Base-by-base conservation (phyloP, 129 eudicot species). In the Flaveria linearis region DNA sequence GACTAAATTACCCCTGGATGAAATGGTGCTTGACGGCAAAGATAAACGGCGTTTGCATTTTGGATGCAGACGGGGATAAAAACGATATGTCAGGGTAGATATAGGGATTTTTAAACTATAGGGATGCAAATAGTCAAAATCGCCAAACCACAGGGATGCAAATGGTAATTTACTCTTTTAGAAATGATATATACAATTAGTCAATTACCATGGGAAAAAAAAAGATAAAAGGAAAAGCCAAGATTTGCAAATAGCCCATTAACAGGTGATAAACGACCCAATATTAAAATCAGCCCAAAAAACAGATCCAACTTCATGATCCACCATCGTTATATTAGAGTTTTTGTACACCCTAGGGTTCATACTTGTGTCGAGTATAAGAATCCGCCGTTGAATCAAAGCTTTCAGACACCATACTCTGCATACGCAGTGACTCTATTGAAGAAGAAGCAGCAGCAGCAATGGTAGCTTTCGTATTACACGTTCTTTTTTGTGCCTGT, bases 351-450 rank as follows among this genome's bases (percentile, higher is more conserved):
- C 20, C 52, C 57, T 68, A 68, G 73, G 73, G 43, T 67, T 67
- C 13, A 45, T 9, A 45, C 50, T 45, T 45, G 10, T 1, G 13
- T 11, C 50, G 1, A 30, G 30, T 28, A 58, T 58, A 58, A 20
- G 12, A 58, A 9, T 23, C 13, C 70, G 25, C 46, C 33, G 46
- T 45, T 2, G 7, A 60, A 63, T 65, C 47, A 65, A 65, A 65
- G 23, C 23, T 30, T 68, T 68, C 72, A 41, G 72, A 67, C 53
- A 14, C 72, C 72, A 67, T 14, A 67, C 18, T 53, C 30, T 39
- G 5, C 68, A 20, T 7, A 14, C 49, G 17, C 70, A 68, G n/a
- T 5, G 30, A 42, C 73, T 68, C 56, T 42, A 23, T 69, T 45
- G 57, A 43, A 51, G 58, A 12, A 49, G 1, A 39, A 18, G 17